A percentile compares a stretch with the other conserved stretches of the same genome.
phyloP scores from a whole-genome alignment of 139 green algal species.

The Microglena sp. region DNA sequence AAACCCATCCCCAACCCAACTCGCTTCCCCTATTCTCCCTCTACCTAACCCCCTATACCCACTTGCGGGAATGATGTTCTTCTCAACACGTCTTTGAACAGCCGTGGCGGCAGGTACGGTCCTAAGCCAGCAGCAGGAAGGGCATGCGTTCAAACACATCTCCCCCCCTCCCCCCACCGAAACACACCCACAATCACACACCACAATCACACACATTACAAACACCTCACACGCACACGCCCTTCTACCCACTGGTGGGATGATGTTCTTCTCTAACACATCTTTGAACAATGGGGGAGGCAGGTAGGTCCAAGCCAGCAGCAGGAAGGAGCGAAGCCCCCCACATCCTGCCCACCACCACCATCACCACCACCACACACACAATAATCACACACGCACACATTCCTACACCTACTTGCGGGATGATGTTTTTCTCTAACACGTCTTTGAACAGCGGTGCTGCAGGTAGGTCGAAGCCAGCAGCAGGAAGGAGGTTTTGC shows the following conservation, averaged over 20 bases:
- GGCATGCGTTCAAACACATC: constrained; percentile 59
- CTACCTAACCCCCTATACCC: no score
- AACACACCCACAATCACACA: no score
- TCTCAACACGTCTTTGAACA: constrained; percentile 92
- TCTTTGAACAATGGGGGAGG: constrained; percentile 93
- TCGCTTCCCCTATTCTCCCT: no score
- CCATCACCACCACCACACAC: no score
- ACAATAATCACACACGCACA: no score
- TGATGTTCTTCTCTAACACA: constrained; percentile 91
- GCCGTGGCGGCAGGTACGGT: constrained; percentile 90
- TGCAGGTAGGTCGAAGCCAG: constrained; percentile 87
- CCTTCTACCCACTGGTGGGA: constrained; percentile 75
- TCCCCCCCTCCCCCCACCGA: no score
- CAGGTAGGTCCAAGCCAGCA: constrained; percentile 88
- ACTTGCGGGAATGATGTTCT: constrained; percentile 96
- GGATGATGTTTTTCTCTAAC: constrained; percentile 95
- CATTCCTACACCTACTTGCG: constrained; percentile 61
- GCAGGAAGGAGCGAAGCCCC: constrained; percentile 77
- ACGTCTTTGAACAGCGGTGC: constrained; percentile 95
- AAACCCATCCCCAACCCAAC: no score
- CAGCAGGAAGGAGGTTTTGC: constrained; percentile 93
- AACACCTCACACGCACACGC: no score
- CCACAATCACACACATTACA: no score
- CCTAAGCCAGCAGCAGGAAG: constrained; percentile 87
- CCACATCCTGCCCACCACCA: no score